Base-by-base conservation (phyloP, 768 basidiomycete genomes). In the Kwoniella dendrophila region DNA sequence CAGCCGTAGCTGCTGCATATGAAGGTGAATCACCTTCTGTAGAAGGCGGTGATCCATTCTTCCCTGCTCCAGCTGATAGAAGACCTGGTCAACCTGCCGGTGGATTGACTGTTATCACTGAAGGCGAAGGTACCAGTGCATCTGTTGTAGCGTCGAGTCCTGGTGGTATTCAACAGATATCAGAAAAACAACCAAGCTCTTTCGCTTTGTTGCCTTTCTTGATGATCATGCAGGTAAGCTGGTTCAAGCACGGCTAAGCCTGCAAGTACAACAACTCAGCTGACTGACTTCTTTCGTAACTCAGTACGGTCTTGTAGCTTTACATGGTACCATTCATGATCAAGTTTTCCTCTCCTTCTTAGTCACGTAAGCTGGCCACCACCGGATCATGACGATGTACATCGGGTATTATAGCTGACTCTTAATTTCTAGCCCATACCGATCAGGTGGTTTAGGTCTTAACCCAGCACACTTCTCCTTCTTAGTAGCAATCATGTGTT, bases 381-480 rank as follows among this genome's bases (percentile, higher is more conserved):
- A 53, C 22, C 32, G 8, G 6, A 4, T 22, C 27, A 16, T 34
- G 30, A n/a, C 16, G 50, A 27, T 24, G 29, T 24, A 5, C 6
- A 27, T 24, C 7, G 7, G 16, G 18, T 22, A 34, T 58, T 22
- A 49, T 29, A n/a, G n/a, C n/a, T 50, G 10, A 55, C 26, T 33
- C 10, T 5, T 20, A 29, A 8, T 2, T 22, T 48, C 12, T 74
- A 94, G 90, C 14, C 86, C 89, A 68, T 90, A 90, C 74, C 82
- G 85, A 20, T 83, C 86, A 5, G 94, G 94, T n/a, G 96, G 96
- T 1, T 80, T 99, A 66, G 92, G 91, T 59, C 82, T 99, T 56
- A 89, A 88, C 72, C 90, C 96, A 0, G 89, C 88, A 1, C 86
- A 96, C 79, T 99, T 94, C 80, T 91, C 94, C 1, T 87, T 92